Percentiles rank a stretch among this genome's conserved stretches.
phyloP scores from a whole-genome alignment of 441 rosid species.

The Arabidopsis lyrata region DNA sequence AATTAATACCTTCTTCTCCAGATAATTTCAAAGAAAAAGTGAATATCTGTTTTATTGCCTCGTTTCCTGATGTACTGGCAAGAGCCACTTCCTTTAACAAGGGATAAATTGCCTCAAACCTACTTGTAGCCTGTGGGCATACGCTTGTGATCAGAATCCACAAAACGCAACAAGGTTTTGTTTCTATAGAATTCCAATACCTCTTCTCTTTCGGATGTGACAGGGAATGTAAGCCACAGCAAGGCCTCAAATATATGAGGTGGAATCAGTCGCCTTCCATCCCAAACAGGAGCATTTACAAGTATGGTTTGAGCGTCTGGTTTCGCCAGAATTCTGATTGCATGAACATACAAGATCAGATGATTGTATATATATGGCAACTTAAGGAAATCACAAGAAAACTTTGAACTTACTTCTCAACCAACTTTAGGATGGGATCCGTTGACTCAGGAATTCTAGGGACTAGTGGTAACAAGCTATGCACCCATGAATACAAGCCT shows the following conservation, averaged over 20 bases:
- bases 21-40: neutral
- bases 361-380: neutral
- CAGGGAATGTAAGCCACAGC: conserved; percentile 70
- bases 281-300: conserved; percentile 75
- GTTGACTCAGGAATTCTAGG: conserved; percentile 69
- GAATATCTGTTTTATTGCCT: conserved; percentile 39
- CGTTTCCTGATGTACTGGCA: too few relatives aligned
- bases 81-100: too few relatives aligned
- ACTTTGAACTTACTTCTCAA: conserved; percentile 59
- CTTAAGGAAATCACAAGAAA: neutral
- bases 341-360: conserved; percentile 14
- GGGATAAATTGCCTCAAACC: too few relatives aligned
- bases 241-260: conserved; percentile 77
- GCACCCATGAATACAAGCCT: too few relatives aligned
- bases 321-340: conserved; percentile 64
- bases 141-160: conserved; percentile 28
- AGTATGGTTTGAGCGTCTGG: conserved; percentile 75
- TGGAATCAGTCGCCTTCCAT: conserved; percentile 81
- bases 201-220: conserved; percentile 76
- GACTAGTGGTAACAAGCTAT: neutral
- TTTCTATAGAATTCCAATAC: conserved; percentile 43
- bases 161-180: conserved; percentile 1
- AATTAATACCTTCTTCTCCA: neutral
- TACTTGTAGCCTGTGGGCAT: conserved; percentile 57
- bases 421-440: conserved; percentile 71